Base-by-base conservation (phyloP, 2,329 filamentous ascomycete species). In the Clonostachys solani region DNA sequence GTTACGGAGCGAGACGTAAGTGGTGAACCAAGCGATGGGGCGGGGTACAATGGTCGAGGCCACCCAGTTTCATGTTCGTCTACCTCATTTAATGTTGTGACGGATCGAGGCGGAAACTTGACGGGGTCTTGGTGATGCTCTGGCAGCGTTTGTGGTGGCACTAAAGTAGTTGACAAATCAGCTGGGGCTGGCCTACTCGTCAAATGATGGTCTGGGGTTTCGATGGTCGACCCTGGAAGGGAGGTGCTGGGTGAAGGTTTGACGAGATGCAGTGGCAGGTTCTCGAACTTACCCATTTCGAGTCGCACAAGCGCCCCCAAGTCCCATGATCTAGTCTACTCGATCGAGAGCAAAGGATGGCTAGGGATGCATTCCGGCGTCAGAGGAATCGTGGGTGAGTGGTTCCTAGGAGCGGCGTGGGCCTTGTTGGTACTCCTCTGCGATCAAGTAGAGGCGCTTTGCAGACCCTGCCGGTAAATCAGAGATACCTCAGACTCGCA, bases 61-160 rank as follows among this genome's bases (percentile, higher is more conserved):
- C 23, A 29, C 4, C 23, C 23, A 29, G 17, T n/a, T 38, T 38
- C 36, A 57, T 75, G 69, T 55, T 78, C 73, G 56, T 73, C 68
- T 59, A 78, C 74, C 62, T 78, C 71, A 60, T 78, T 75, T 50
- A 78, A 71, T 58, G 73, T 73, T 48, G 73, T 68, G 52, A 73
- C 68, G 54, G 74, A 62, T 55, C 75, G 72, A 46, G 74, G 65
- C 49, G 75, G 69, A 58, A 77, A 77, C 62, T 77, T 80, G 57
- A 71, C 59, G 54, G 72, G 66, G 58, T 80, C 75, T 61, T 73
- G 69, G 55, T 69, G 62, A 60, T 77, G 74, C 60, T 81, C 78
- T 64, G 76, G 73, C 71, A 75, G 68, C 69, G 76, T 72, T 72
- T 81, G 77, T 65, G 78, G 80, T 72, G 76, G 75, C 71, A 77